Evolutionary conservation across 2,329 filamentous ascomycete species (phyloP).

Genomic region (Cyphellophora attinorum): DNA sequence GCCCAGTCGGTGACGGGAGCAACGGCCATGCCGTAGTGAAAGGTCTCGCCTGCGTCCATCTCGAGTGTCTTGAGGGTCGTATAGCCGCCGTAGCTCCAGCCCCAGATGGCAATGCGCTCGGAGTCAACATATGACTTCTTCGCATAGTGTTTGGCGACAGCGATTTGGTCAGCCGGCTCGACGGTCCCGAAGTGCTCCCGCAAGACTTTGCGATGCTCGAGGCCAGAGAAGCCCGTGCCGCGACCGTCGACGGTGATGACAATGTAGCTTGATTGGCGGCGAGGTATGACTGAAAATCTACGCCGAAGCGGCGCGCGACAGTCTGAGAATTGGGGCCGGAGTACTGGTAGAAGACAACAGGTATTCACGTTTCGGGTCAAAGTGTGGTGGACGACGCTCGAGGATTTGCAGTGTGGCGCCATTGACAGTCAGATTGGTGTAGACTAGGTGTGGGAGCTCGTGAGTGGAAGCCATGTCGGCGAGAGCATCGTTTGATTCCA

Average conservation of each 20-base stretch:
- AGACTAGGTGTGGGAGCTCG: conserved; percentile 73
- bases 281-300: conserved; percentile 87
- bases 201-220: conserved; percentile 70
- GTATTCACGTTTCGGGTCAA: conserved; percentile 69
- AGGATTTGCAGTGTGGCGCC: conserved; percentile 63
- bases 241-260: conserved; percentile 91
- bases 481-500: conserved; percentile 71
- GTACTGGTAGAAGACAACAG: conserved; percentile 91
- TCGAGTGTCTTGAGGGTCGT: conserved; percentile 92
- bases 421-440: conserved; percentile 76
- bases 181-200: conserved; percentile 75
- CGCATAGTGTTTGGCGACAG: conserved; percentile 75
- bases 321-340: conserved; percentile 88
- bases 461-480: conserved; percentile 61
- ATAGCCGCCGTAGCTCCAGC: conserved; percentile 96
- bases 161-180: conserved; percentile 86
- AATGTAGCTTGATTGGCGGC: conserved; percentile 81
- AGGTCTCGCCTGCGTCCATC: conserved; percentile 77
- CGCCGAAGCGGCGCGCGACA: conserved; percentile 67
- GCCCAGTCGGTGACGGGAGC: conserved; percentile 98
- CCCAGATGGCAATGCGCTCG: conserved; percentile 84
- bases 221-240: conserved; percentile 83
- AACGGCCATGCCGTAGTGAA: conserved; percentile 95
- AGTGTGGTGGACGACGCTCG: conserved; percentile 83
- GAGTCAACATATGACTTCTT: conserved; percentile 73